phyloP scores from a whole-genome alignment of 768 basidiomycete genomes.

The Termitomyces sp. region DNA sequence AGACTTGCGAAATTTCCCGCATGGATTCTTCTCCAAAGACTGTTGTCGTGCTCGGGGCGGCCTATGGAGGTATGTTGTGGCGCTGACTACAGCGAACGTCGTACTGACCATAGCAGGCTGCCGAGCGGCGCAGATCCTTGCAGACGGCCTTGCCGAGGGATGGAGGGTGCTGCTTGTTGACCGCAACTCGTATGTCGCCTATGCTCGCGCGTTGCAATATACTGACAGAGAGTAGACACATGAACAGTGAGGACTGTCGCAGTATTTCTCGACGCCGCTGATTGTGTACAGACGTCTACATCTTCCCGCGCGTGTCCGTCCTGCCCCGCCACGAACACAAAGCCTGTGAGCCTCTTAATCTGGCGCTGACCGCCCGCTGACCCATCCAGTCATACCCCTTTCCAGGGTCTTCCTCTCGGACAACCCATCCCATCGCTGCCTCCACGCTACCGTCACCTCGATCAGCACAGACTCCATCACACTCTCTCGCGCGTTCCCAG shows the following conservation, averaged over 20 bases:
- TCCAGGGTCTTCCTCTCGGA: conserved; percentile 36
- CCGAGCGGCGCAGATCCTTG: conserved; percentile 44
- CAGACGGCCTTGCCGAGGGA: conserved; percentile 39
- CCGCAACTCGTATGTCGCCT: conserved; percentile 46
- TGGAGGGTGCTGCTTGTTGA: conserved; percentile 58
- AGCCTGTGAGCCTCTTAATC: conserved; percentile 39
- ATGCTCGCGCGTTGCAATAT: not conserved
- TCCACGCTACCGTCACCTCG: conserved; percentile 42
- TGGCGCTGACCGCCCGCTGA: not conserved
- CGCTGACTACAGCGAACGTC: not conserved
- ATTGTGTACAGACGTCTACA: conserved; percentile 42
- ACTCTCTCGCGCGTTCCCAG: conserved; percentile 43
- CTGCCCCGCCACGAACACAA: conserved; percentile 61
- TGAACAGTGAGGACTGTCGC: conserved; percentile 33
- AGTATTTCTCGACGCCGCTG: not conserved
- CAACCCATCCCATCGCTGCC: conserved; percentile 18
- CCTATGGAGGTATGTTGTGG: conserved; percentile 20
- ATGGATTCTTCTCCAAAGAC: conserved; percentile 1
- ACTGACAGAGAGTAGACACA: conserved; percentile 28
- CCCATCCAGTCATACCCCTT: conserved; percentile 47
- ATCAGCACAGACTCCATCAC: conserved; percentile 35
- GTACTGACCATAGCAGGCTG: conserved; percentile 28
- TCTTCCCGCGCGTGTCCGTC: conserved; percentile 52
- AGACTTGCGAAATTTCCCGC: not conserved
- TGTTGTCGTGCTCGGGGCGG: conserved; percentile 33